Evolutionary conservation across 495 filamentous ascomycete genomes (phyloP), one percentile per base, ranked within the genome.

Genomic region (Letharia lupina): DNA sequence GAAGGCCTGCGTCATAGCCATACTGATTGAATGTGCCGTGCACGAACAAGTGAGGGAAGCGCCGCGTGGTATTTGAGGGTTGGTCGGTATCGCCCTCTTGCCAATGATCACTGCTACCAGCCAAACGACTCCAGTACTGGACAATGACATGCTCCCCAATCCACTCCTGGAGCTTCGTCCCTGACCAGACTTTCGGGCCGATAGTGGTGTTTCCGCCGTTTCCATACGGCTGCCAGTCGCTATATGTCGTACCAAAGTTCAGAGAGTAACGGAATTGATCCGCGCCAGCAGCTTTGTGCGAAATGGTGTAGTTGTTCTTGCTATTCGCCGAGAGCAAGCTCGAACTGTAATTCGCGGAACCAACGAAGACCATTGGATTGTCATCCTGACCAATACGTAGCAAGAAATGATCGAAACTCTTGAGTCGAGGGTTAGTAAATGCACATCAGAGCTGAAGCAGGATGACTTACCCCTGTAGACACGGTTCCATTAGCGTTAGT

Each of bases 21-120:
- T 80, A 89, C 62, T 82, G 75, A 71, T 89, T 88, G 74, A 80
- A 88, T 2, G 79, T 74, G 10, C 86, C 86, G 58, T 87, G 79
- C 18, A 82, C 69, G 76, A 77, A 87, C 65, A 87, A 69, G 72
- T 88, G 82, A 12, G 86, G 86, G 68, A 82, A 84, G 33, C 80
- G 77, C 18, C 86, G 79, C 0, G 75, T 71, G 3, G 60, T 41
- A 13, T 70, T 60, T 33, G 67, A 62, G 28, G 75, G 64, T 65
- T 77, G 77, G 16, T 57, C 71, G 59, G 81, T 70, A 71, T 88
- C 86, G 47, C 80, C 81, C 68, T 87, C 80, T 67, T 87, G 85
- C 18, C 81, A 70, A 64, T 85, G 81, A 63, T 80, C 77, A 61
- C 82, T 84, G 62, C 83, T 86, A 1, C 84, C 86, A n/a, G 83